Evolutionary conservation across 305 asterid species (phyloP), one percentile per base, ranked within the genome.

Genomic region (Vinca major): DNA sequence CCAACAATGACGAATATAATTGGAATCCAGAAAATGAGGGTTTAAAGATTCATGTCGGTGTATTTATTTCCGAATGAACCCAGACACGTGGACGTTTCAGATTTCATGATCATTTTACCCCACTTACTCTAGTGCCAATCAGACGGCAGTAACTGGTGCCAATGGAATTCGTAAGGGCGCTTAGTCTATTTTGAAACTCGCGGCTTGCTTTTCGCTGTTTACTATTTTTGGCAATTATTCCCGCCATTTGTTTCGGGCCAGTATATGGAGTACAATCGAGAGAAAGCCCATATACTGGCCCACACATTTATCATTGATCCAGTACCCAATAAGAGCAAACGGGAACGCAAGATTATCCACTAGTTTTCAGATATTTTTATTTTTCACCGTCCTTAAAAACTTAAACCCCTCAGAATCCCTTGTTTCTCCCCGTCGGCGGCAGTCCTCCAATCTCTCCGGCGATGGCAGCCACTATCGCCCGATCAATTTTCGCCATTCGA

Each of bases 391-490:
- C 33, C 37, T 48, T 53, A 52, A 63, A 43, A 63, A 43, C 33
- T 26, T 26, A 1, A 26, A 26, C 62, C 58, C 70, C 33, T 19
- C 20, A 16, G 6, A 40, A 40, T 40, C 65, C 71, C 62, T 67
- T 39, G 0, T 11, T 21, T n/a, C 40, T 55, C 48, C 41, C 48
- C 11, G 19, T 40, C 7, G 5, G 39, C 10, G 71, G 37, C 62
- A 51, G 33, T 63, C n/a, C 12, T 13, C 21, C 26, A 48, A 17
- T 1, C 37, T 33, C 36, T 8, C 4, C 75, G 5, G 55, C 75
- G 10, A 86, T 84, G 86, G 89, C 88, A 50, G 79, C 86, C 80
- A 43, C 83, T 21, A 73, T 79, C 62, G 77, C 80, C 71, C 86
- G 89, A 60, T 75, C 84, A 51, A 20, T 86, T 56, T 63, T 82